Percentiles rank a stretch among this genome's conserved stretches.
These are phyloP conservation scores for Hordeum marinum DNA, from an alignment of 176 grass and related monocot genomes.

Conservation along the genomic window DNA sequence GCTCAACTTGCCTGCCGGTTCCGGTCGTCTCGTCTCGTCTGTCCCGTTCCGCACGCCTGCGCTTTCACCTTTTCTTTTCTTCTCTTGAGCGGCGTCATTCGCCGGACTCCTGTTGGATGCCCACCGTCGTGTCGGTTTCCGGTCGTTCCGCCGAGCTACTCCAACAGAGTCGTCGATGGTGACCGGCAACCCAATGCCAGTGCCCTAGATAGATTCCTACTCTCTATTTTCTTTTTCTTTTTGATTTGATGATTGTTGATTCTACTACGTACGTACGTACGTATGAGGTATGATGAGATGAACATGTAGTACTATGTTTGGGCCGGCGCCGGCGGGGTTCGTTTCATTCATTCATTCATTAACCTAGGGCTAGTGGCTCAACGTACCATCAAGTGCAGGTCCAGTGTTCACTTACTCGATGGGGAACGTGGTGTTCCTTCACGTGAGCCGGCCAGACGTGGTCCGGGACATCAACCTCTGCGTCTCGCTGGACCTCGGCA, in stretches of 20 bases:
- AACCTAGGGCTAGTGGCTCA: background rate
- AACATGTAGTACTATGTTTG: too few species aligned
- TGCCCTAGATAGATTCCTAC: too few species aligned
- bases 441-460: conserved; percentile 74
- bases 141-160: background rate
- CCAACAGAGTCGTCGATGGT: background rate
- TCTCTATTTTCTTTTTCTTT: too few species aligned
- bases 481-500: conserved; percentile 79
- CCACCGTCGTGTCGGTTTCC: conserved; percentile 1
- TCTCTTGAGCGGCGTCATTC: too few species aligned
- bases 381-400: conserved; percentile 40
- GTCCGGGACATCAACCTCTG: conserved; percentile 84
- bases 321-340: too few species aligned
- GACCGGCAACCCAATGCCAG: background rate
- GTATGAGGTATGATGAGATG: too few species aligned
- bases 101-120: background rate
- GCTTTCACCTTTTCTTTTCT: background rate
- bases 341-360: background rate
- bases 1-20: background rate
- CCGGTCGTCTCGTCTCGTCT: background rate
- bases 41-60: background rate
- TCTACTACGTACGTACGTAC: too few species aligned
- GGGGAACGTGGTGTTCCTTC: conserved; percentile 78
- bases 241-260: too few species aligned
- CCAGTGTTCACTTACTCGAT: conserved; percentile 74